Evolutionary conservation across 2,329 filamentous ascomycete genomes (phyloP).

Genomic region (Penicillium nordicum): DNA sequence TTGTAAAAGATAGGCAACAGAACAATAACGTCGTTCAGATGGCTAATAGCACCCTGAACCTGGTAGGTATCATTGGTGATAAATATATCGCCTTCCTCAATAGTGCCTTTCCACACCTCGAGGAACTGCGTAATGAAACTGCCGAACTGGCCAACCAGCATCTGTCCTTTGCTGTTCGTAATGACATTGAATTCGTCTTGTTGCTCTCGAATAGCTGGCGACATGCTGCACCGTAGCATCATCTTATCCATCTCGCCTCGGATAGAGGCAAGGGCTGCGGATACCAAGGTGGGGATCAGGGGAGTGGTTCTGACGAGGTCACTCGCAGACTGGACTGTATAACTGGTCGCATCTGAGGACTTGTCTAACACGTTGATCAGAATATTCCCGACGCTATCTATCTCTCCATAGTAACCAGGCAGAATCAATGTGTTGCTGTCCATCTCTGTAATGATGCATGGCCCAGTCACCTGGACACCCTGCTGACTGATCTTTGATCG

Average conservation of each 20-base stretch:
- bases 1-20: constrained; percentile 48
- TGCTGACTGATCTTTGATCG: no score
- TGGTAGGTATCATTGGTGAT: constrained; percentile 53
- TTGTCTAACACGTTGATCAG: no score
- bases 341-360: no score
- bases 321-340: no score
- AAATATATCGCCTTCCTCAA: constrained; percentile 51
- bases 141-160: constrained; percentile 53
- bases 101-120: constrained; percentile 45
- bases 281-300: no score
- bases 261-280: constrained; percentile 33
- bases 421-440: no score
- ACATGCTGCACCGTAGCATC: constrained; percentile 52
- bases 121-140: constrained; percentile 51
- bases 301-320: no score
- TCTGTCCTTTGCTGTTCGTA: constrained; percentile 48
- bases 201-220: constrained; percentile 50
- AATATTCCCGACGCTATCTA: no score
- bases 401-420: no score
- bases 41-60: constrained; percentile 49
- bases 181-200: constrained; percentile 56
- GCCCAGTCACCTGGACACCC: no score
- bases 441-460: no score
- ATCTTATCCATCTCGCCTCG: constrained; percentile 51
- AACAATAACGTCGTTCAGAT: constrained; percentile 52